These are phyloP conservation scores for Apophysomyces trapeziformis DNA, from an alignment of 371 early-diverging fungal genomes.

Conservation along the genomic window DNA sequence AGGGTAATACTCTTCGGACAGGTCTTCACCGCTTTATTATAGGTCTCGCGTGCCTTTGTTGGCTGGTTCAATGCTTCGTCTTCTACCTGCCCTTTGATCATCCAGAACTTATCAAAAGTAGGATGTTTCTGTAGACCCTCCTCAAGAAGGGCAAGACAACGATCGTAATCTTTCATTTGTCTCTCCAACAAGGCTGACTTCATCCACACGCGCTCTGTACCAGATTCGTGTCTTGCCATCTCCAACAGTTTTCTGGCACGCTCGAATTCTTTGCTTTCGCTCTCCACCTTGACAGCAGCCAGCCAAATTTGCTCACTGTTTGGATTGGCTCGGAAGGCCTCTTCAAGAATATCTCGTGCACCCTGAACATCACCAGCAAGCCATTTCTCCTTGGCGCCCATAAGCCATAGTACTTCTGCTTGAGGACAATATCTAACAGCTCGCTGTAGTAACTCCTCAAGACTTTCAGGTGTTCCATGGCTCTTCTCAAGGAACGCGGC, in stretches of 20 bases:
- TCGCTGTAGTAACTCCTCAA: slow-evolving; percentile 82
- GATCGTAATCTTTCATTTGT: slow-evolving; percentile 68
- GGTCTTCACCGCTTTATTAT: slow-evolving; percentile 75
- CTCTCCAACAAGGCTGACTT: slow-evolving; percentile 90
- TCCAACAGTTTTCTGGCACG: slow-evolving; percentile 81
- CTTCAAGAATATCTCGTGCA: slow-evolving; percentile 83
- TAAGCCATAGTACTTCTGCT: slow-evolving; percentile 94
- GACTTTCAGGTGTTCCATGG: slow-evolving; percentile 78
- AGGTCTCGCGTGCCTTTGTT: slow-evolving; percentile 77
- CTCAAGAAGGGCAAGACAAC: slow-evolving; percentile 73
- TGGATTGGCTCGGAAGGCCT: slow-evolving; percentile 91
- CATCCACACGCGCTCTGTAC: slow-evolving; percentile 91
- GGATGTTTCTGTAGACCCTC: slow-evolving; percentile 77
- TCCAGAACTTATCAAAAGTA: slow-evolving; percentile 88
- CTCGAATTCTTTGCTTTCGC: slow-evolving; percentile 81
- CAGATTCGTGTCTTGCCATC: slow-evolving; percentile 75
- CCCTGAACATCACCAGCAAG: slow-evolving; percentile 84
- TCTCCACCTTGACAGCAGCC: slow-evolving; percentile 95
- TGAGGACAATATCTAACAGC: slow-evolving; percentile 92
- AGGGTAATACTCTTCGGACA: slow-evolving; percentile 80
- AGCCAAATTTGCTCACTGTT: slow-evolving; percentile 93
- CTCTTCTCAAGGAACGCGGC: slow-evolving; percentile 90
- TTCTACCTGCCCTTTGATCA: slow-evolving; percentile 88
- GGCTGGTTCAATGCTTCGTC: slow-evolving; percentile 53
- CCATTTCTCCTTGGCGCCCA: slow-evolving; percentile 97